A percentile compares a stretch with the other conserved stretches of the same genome.
These are phyloP conservation scores for Dioscorea dumetorum DNA, from an alignment of 106 monocot species.

Conservation along the genomic window DNA sequence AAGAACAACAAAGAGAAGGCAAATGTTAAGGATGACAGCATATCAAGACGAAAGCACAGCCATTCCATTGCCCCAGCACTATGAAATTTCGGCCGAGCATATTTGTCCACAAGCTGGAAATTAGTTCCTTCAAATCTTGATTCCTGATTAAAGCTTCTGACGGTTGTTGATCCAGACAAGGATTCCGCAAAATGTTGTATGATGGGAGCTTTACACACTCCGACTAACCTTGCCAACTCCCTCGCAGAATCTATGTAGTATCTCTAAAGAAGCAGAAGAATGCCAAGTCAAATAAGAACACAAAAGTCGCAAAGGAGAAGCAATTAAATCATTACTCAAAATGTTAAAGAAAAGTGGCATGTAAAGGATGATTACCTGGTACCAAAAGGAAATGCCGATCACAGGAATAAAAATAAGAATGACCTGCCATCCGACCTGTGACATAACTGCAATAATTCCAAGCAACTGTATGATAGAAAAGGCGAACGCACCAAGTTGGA, in stretches of 20 bases:
- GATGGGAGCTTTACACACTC: constrained; percentile 72
- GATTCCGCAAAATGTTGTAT: constrained; percentile 85
- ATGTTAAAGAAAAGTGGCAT: too few relatives aligned
- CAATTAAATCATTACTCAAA: too few relatives aligned
- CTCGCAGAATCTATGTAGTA: constrained; percentile 72
- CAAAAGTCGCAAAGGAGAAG: background rate
- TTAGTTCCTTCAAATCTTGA: constrained; percentile 43
- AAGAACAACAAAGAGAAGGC: constrained; percentile 67
- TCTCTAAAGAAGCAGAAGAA: constrained; percentile 28
- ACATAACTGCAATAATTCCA: constrained; percentile 80
- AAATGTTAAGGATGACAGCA: constrained; percentile 59
- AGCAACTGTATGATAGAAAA: constrained; percentile 77
- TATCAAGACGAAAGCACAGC: constrained; percentile 58
- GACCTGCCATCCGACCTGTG: constrained; percentile 90
- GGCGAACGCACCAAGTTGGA: constrained; percentile 43
- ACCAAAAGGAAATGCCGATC: constrained; percentile 58
- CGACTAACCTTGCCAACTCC: constrained; percentile 57
- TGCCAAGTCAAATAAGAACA: background rate
- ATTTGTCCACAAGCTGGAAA: constrained; percentile 43
- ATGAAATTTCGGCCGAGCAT: constrained; percentile 56
- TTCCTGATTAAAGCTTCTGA: constrained; percentile 66
- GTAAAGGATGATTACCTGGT: constrained; percentile 49
- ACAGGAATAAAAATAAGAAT: constrained; percentile 78
- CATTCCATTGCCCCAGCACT: constrained; percentile 60
- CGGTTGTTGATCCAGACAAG: constrained; percentile 55